Evolutionary conservation across 129 eudicot genomes (phyloP).

Genomic region (Saposhnikovia divaricata): DNA sequence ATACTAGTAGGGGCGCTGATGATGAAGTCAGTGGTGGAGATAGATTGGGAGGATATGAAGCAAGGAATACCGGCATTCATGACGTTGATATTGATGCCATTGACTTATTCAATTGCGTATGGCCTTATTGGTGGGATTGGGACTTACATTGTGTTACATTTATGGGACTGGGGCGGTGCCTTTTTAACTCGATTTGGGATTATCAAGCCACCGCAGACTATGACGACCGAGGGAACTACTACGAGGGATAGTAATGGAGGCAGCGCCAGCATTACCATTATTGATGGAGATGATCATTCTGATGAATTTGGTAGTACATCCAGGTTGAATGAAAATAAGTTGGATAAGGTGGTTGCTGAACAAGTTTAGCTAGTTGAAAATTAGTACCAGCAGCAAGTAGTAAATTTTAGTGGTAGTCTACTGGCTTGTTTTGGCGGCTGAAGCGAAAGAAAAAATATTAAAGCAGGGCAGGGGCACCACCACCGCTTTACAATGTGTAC

Average conservation of each 20-base stretch:
- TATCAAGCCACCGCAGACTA: conserved; percentile 11
- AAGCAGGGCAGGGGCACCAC: not conserved
- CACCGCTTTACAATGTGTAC: not conserved
- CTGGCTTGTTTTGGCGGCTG: not conserved
- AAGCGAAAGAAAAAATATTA: not conserved
- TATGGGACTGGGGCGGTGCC: conserved; percentile 69
- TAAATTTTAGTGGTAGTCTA: too few species aligned
- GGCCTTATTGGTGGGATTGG: conserved; percentile 92
- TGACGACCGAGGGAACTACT: not conserved
- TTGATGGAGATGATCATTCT: not conserved
- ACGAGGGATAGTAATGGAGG: not conserved
- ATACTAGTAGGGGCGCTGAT: conserved; percentile 83
- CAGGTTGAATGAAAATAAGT: not conserved
- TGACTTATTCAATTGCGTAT: conserved; percentile 83
- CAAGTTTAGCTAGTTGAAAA: not conserved
- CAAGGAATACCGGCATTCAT: conserved; percentile 85
- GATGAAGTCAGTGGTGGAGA: conserved; percentile 90
- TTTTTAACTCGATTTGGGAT: conserved; percentile 30
- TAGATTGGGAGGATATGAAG: conserved; percentile 81
- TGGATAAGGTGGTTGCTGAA: not conserved
- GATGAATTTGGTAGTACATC: not conserved
- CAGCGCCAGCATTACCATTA: not conserved
- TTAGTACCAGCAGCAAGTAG: too few species aligned
- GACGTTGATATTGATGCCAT: conserved; percentile 82
- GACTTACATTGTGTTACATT: conserved; percentile 59